Evolutionary conservation across 2,329 filamentous ascomycete genomes (phyloP), one percentile per base, ranked within the genome.

Genomic region (Bipolaris gigantea): DNA sequence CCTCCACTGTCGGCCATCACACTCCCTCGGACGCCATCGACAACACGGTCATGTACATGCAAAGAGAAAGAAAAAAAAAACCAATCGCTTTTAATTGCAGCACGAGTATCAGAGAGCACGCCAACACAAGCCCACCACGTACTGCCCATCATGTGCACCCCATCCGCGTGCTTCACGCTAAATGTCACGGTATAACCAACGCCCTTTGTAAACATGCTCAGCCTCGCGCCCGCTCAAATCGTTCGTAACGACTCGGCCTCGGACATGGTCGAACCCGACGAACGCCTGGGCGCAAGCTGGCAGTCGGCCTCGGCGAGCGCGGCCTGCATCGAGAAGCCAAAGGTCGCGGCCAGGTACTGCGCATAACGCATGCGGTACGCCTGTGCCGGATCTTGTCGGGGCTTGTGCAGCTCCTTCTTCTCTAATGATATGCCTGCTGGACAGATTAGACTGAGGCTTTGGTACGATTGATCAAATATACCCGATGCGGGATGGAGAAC

Each of bases 291-390:
- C 35, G 65, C 69, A 30, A 75, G 64, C 52, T 74, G 66, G 47
- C 57, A 60, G 54, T 75, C 72, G 35, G 72, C 70, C 56, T 75
- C 73, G 41, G 65, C 69, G 56, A 74, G 55, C 33, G 73, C 73
- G 44, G 73, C 73, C 55, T 74, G 66, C 50, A 73, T 65, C 50
- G 67, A 73, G 62, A 75, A 74, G 56, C 72, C 73, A 66, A 75
- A 75, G 32, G 72, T 73, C 16, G 71, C 69, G 27, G 72, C 72
- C 41, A 75, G 70, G 56, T 75, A 75, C 48, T 73, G 70, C 38
- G 73, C 73, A 62, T 75, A 75, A 50, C 71, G 70, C 50, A 61
- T 61, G 50, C 72, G 71, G 54, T 75, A 75, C 36, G 64, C 60
- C 43, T 70, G 62, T 21, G 70, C 64, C 48, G 65, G 57, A 48